Base-by-base conservation (phyloP, 768 basidiomycete genomes). In the Termitomyces sp. region DNA sequence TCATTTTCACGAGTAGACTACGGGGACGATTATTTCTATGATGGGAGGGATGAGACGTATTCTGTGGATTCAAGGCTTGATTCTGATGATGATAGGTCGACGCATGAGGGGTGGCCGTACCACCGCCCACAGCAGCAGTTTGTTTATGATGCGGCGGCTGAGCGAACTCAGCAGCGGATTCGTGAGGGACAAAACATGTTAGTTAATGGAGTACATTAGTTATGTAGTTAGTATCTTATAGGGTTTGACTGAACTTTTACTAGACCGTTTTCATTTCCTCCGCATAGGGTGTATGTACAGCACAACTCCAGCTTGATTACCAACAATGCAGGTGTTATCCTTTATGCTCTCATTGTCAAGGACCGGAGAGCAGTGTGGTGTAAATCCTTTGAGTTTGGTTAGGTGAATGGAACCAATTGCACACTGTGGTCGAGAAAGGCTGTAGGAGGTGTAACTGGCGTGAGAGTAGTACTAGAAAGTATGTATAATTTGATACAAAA, bases 81-180 rank as follows among this genome's bases (percentile, higher is more conserved):
- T 40, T 80, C 78, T 25, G 84, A 85, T 45, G 79, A 81, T 27
- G 69, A 68, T 13, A 63, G 63, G 9, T 56, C 62, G 23, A 52
- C 62, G 25, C 65, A 68, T 20, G 61, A 58, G 18, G 57, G 54
- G 10, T 65, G 61, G 15, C 71, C 68, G 62, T 68, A 68, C 36
- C 80, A 78, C 45, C 77, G 70, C 18, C 81, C 83, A 3, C 76
- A 83, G 23, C 80, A 80, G 13, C 94, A 88, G n/a, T 56, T 41
- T 69, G 91, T 89, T n/a, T 97, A 97, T 67, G 94, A 97, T 66
- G 94, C 94, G 0, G 91, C 87, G 5, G 91, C 91, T 23, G 93
- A 96, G 68, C 81, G 89, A 58, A 83, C 83, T 50, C 74, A 80
- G 60, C 77, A 84, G 71, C 75, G 82, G 53, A 73, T 88, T 50